Conservation (phyloP, 768 basidiomycete genomes). For the Xerocomellus intermedius region DNA sequence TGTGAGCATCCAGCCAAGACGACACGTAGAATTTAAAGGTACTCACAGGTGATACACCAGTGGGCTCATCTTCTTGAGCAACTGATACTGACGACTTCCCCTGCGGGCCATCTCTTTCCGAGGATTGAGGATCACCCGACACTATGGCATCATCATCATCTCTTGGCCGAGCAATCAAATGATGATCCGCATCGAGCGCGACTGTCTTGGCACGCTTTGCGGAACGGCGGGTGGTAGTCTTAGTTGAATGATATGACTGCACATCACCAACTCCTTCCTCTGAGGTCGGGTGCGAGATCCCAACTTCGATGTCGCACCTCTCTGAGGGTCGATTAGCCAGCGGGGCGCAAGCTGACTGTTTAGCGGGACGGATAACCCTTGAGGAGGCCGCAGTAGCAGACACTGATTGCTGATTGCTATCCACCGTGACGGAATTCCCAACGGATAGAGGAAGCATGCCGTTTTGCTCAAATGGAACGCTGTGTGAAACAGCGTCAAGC, state of each 20-base stretch:
- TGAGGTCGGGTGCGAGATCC: not conserved
- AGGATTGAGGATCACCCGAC: not conserved
- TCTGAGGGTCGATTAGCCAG: not conserved
- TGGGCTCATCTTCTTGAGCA: not conserved
- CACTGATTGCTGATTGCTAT: not conserved
- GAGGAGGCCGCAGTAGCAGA: not conserved
- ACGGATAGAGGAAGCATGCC: not conserved
- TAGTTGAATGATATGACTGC: not conserved
- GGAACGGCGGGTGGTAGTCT: not conserved
- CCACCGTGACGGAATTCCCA: not conserved
- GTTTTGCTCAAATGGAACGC: not conserved
- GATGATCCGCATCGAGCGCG: not conserved
- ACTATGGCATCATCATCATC: not conserved
- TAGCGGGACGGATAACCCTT: not conserved
- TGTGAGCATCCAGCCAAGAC: not conserved
- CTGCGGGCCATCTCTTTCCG: not conserved
- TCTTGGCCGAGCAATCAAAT: not conserved
- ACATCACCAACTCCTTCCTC: not conserved
- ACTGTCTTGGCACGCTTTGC: constrained; percentile 4
- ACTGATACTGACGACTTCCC: not conserved
- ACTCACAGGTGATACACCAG: constrained; percentile 3
- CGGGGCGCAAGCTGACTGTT: not conserved
- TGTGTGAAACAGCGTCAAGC: not conserved
- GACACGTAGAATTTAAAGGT: not conserved
- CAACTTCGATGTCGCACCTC: not conserved